These are phyloP conservation scores for Phalaenopsis equestris DNA, from an alignment of 106 monocot genomes.

Conservation along the genomic window DNA sequence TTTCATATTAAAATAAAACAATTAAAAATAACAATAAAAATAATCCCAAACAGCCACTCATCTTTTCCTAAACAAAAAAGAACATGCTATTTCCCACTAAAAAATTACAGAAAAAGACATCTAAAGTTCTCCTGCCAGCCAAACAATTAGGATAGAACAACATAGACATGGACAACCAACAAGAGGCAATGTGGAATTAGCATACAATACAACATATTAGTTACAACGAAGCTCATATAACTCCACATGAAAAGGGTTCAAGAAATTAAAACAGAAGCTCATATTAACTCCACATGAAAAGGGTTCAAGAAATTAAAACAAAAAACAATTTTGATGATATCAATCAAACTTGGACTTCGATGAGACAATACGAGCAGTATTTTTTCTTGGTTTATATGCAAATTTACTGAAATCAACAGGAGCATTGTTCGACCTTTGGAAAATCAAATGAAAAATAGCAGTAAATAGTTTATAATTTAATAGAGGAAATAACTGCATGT, in stretches of 20 bases:
- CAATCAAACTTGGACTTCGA: neutral
- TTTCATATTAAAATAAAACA: no score
- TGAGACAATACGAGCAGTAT: constrained; percentile 3
- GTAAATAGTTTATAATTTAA: neutral
- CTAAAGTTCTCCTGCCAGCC: no score
- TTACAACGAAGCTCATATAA: neutral
- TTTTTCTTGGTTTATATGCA: constrained; percentile 13
- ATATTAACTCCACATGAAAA: no score
- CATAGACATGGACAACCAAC: no score
- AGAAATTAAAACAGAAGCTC: neutral
- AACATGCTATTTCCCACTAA: no score
- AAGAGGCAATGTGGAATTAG: no score
- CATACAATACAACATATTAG: neutral
- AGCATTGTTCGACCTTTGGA: constrained; percentile 10
- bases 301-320: neutral
- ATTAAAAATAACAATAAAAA: no score
- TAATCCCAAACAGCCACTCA: no score
- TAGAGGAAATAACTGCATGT: neutral
- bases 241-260: neutral
- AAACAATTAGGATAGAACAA: no score
- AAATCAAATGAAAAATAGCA: neutral
- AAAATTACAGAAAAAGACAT: no score
- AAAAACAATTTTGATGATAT: neutral
- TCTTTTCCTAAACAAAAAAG: no score
- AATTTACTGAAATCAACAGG: constrained; percentile 22